Evolutionary conservation across 1,284 basidiomycete species (phyloP).

Genomic region (Fomes fomentarius): DNA sequence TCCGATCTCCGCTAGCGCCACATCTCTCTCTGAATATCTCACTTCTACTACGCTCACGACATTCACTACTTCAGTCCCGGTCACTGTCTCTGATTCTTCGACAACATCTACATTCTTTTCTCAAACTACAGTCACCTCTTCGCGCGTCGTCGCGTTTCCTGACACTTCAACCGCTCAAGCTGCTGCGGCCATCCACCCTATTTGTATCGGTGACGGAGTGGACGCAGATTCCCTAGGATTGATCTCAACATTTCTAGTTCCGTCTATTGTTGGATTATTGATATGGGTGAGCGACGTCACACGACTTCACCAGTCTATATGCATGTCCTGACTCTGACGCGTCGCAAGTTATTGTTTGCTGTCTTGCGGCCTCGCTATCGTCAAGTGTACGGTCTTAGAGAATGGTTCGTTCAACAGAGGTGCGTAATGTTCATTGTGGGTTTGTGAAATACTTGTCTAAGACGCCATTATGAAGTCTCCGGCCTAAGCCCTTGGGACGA

Average conservation of each 20-base stretch:
- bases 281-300: constrained; percentile 60
- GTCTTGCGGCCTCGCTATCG: constrained; percentile 66
- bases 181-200: constrained; percentile 33
- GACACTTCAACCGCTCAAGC: constrained; percentile 31
- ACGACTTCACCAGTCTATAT: neutral
- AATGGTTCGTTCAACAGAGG: constrained; percentile 76
- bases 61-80: constrained; percentile 35
- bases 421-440: constrained; percentile 40
- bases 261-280: constrained; percentile 57
- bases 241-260: constrained; percentile 57
- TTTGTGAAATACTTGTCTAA: constrained; percentile 5
- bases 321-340: constrained; percentile 1
- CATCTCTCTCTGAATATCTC: constrained; percentile 15
- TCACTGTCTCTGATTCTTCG: constrained; percentile 35
- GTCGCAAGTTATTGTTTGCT: constrained; percentile 63
- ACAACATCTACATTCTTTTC: constrained; percentile 50
- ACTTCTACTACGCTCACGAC: constrained; percentile 37
- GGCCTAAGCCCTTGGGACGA: constrained; percentile 62
- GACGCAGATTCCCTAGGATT: constrained; percentile 69
- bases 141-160: constrained; percentile 33
- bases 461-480: constrained; percentile 50
- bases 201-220: constrained; percentile 67
- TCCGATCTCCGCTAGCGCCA: constrained; percentile 16
- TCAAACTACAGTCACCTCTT: constrained; percentile 39
- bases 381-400: constrained; percentile 69